phyloP scores from a whole-genome alignment of 345 rosid genomes.

The Boechera retrofracta region DNA sequence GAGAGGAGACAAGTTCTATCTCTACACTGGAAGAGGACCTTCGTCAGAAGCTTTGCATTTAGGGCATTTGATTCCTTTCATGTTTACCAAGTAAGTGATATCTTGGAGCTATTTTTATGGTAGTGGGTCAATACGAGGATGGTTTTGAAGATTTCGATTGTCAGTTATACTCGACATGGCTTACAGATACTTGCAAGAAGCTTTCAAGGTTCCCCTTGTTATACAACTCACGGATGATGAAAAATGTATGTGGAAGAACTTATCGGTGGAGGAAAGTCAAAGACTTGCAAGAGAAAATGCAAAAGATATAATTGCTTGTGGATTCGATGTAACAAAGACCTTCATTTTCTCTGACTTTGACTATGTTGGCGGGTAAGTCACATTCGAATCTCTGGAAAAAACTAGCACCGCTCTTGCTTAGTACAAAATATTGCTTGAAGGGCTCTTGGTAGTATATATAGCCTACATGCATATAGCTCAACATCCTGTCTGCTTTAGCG shows the following conservation, averaged over 20 bases:
- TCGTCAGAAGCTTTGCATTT: conserved; percentile 93
- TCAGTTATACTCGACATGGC: not conserved
- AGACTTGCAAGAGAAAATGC: conserved; percentile 95
- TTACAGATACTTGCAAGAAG: conserved; percentile 81
- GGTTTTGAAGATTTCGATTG: not conserved
- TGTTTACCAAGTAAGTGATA: conserved; percentile 83
- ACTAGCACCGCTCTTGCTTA: not conserved
- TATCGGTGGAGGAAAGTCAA: conserved; percentile 82
- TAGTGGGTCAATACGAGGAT: too few species aligned
- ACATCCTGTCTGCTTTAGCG: not conserved
- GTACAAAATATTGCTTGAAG: not conserved
- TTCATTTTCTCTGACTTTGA: conserved; percentile 93
- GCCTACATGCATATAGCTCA: not conserved
- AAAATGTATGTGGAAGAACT: conserved; percentile 88
- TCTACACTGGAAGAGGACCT: conserved; percentile 95
- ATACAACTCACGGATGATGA: conserved; percentile 96
- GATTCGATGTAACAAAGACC: conserved; percentile 79
- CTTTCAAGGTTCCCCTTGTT: conserved; percentile 90
- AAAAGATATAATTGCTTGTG: conserved; percentile 95
- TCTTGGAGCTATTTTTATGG: not conserved
- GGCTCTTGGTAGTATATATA: not conserved
- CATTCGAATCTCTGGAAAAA: conserved; percentile 8
- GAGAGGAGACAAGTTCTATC: conserved; percentile 81
- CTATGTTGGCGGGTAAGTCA: conserved; percentile 84
- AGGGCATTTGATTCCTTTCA: conserved; percentile 92